These are phyloP conservation scores for Torrubiellomyces zombiae DNA, from an alignment of 2,329 filamentous ascomycete genomes.

Conservation along the genomic window DNA sequence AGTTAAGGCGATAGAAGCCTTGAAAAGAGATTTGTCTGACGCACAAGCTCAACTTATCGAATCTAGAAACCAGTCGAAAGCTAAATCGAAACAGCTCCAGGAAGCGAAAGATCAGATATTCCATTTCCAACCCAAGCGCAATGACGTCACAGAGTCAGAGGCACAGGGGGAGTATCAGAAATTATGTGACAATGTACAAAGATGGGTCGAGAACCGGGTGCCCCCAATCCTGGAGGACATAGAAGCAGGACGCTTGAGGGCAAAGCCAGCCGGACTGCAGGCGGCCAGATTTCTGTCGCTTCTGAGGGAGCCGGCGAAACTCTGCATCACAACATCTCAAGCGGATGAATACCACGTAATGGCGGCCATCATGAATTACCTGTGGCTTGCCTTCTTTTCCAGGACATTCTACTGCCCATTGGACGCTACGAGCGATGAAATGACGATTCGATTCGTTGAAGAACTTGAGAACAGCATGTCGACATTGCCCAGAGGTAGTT, in stretches of 20 bases:
- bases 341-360: slow-evolving; percentile 20
- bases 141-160: slow-evolving; percentile 19
- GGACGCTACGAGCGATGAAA: slow-evolving; percentile 14
- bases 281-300: slow-evolving; percentile 15
- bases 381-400: slow-evolving; percentile 17
- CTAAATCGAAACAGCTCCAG: slow-evolving; percentile 13
- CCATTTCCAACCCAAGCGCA: slow-evolving; percentile 15
- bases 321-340: slow-evolving; percentile 13
- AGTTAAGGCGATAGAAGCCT: slow-evolving; percentile 11
- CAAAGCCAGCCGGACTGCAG: slow-evolving; percentile 10
- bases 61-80: slow-evolving; percentile 11
- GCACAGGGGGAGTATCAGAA: slow-evolving; percentile 17
- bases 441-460: slow-evolving; percentile 16
- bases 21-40: slow-evolving; percentile 14
- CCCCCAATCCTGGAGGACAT: slow-evolving; percentile 15
- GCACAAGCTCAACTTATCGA: slow-evolving; percentile 15
- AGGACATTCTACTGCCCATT: slow-evolving; percentile 21
- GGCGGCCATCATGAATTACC: slow-evolving; percentile 20
- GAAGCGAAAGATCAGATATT: slow-evolving; percentile 16
- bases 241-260: slow-evolving; percentile 10
- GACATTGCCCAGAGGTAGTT: slow-evolving; percentile 16
- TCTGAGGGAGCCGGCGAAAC: slow-evolving; percentile 18
- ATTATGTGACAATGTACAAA: slow-evolving; percentile 16
- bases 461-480: slow-evolving; percentile 16
- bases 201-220: slow-evolving; percentile 20